Evolutionary conservation across 2,329 filamentous ascomycete genomes (phyloP).

Genomic region (Colletotrichum sp.): DNA sequence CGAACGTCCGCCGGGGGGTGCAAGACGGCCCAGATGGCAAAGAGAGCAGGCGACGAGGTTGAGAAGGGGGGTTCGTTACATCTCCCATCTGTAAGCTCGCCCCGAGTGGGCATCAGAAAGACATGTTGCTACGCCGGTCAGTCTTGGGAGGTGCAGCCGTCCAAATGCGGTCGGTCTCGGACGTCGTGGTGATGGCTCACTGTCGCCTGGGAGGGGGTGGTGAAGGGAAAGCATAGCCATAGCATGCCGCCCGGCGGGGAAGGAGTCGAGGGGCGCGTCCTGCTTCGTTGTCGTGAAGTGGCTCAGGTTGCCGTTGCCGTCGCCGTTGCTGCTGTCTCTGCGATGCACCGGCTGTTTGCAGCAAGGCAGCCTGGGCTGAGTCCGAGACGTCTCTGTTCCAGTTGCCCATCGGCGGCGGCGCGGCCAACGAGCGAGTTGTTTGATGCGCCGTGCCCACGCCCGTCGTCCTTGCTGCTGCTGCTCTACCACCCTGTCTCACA

Average conservation of each 20-base stretch:
- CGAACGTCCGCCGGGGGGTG: not conserved
- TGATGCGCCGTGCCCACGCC: conserved; percentile 9
- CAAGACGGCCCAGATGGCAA: not conserved
- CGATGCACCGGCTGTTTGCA: conserved; percentile 3
- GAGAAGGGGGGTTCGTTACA: not conserved
- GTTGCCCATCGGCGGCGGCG: not conserved
- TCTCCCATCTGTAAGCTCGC: not conserved
- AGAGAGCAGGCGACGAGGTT: not conserved
- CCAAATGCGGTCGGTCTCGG: not conserved
- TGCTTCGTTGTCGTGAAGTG: not conserved
- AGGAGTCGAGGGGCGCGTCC: not conserved
- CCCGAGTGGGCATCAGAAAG: not conserved
- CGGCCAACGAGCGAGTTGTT: not conserved
- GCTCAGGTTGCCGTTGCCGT: not conserved
- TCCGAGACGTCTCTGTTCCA: not conserved
- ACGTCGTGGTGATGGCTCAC: not conserved
- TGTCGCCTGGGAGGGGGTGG: not conserved
- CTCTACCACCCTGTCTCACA: conserved; percentile 1
- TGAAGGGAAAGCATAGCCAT: not conserved
- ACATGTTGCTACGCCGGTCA: conserved; percentile 8
- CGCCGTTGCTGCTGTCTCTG: not conserved
- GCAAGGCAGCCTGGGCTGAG: not conserved
- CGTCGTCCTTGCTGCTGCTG: not conserved
- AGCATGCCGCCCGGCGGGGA: not conserved
- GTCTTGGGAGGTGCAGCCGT: conserved; percentile 14